These are phyloP conservation scores for Whalleya microplaca DNA, from an alignment of 2,329 filamentous ascomycete genomes.

Conservation along the genomic window DNA sequence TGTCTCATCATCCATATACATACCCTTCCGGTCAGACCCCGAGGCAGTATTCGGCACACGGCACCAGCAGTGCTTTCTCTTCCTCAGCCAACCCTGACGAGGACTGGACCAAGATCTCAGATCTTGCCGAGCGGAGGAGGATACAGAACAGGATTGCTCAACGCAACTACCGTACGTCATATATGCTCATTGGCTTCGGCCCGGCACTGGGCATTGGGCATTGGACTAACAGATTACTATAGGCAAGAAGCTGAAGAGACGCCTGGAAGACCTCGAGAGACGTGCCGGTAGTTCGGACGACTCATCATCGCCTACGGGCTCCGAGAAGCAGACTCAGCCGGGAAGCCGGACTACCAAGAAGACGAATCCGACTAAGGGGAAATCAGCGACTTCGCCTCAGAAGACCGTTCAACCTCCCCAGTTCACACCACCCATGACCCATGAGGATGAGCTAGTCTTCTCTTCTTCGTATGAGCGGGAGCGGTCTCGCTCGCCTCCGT, in stretches of 20 bases:
- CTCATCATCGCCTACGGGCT: constrained; percentile 38
- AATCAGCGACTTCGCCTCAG: constrained; percentile 33
- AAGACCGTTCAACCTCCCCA: constrained; percentile 54
- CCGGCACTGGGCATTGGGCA: background rate
- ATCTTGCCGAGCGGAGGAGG: constrained; percentile 88
- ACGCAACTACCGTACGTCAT: constrained; percentile 82
- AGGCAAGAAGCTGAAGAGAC: constrained; percentile 94
- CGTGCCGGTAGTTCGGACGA: constrained; percentile 65
- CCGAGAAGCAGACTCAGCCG: constrained; percentile 44
- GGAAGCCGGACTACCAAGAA: constrained; percentile 40
- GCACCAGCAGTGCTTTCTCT: constrained; percentile 93
- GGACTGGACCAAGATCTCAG: constrained; percentile 99
- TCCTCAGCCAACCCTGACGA: constrained; percentile 93
- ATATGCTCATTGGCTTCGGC: too few relatives aligned
- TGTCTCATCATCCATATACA: constrained; percentile 48
- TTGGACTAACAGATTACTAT: constrained; percentile 18
- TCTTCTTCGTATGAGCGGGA: constrained; percentile 63
- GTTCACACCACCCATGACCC: constrained; percentile 64
- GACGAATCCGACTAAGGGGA: constrained; percentile 54
- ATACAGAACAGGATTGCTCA: constrained; percentile 99
- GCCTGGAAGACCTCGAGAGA: constrained; percentile 82
- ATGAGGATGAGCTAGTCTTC: constrained; percentile 70
- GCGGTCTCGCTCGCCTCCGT: constrained; percentile 69
- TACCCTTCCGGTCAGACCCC: constrained; percentile 48
- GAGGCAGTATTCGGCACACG: constrained; percentile 72